Evolutionary conservation across 805 yeast genomes (phyloP).

Genomic region (Candida qinlingensis): DNA sequence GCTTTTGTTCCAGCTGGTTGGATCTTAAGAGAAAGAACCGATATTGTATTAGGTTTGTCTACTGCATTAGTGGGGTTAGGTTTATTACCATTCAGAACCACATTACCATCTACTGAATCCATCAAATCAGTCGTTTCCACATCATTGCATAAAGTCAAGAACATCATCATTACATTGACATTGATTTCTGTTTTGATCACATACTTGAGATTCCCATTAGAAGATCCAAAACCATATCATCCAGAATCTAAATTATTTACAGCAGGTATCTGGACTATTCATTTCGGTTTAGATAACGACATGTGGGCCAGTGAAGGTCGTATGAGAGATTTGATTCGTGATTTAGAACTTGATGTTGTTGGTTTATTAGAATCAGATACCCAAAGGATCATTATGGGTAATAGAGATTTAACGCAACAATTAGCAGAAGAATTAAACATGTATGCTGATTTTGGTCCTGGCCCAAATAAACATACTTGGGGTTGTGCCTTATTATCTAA

Average conservation of each 20-base stretch:
- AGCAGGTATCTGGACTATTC: constrained; percentile 98
- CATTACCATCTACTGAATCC: neutral
- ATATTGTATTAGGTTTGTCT: constrained; percentile 58
- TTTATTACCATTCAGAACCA: constrained; percentile 24
- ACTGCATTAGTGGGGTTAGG: constrained; percentile 51
- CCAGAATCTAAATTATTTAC: constrained; percentile 69
- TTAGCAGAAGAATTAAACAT: constrained; percentile 89
- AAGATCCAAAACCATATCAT: constrained; percentile 62
- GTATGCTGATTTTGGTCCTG: constrained; percentile 97
- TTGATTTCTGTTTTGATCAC: constrained; percentile 47
- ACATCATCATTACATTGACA: constrained; percentile 32
- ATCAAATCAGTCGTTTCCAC: constrained; percentile 4
- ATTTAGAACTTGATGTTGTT: constrained; percentile 85
- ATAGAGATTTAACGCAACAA: constrained; percentile 87
- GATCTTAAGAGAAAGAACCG: constrained; percentile 82
- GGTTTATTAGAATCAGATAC: constrained; percentile 93
- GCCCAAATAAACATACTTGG: constrained; percentile 98
- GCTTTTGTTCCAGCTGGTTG: constrained; percentile 97
- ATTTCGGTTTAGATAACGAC: constrained; percentile 94
- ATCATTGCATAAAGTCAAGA: constrained; percentile 16
- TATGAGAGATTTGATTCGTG: constrained; percentile 77
- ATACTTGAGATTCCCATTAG: constrained; percentile 50
- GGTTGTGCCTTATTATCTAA: constrained; percentile 90
- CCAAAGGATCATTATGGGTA: constrained; percentile 90
- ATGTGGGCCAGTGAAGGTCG: constrained; percentile 96